Conservation (phyloP, 2,329 filamentous ascomycete species). For the Microdochium paspali region DNA sequence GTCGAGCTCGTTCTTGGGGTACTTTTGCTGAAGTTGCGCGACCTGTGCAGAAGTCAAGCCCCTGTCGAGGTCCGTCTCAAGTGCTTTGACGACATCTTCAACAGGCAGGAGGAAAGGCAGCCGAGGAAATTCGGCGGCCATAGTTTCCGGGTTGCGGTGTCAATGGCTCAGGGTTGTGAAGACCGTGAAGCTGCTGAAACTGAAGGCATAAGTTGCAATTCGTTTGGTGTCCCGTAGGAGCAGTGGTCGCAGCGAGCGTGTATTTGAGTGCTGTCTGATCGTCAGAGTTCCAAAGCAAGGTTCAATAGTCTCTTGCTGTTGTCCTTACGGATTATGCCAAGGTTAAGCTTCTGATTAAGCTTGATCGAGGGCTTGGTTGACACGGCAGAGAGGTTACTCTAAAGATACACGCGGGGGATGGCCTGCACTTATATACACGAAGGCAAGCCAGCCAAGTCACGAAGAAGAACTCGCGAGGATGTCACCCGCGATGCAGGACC, state of each 20-base stretch:
- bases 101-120: conserved; percentile 54
- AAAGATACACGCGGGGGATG: not conserved
- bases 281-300: too few relatives aligned
- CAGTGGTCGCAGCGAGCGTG: not conserved
- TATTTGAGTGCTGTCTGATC: not conserved
- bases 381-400: not conserved
- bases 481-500: not conserved
- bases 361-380: not conserved
- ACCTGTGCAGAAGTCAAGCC: conserved; percentile 56
- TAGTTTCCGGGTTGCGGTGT: conserved; percentile 16
- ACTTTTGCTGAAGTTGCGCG: conserved; percentile 43
- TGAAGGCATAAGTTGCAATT: not conserved
- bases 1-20: conserved; percentile 62
- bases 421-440: not conserved
- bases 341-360: not conserved
- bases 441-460: not conserved
- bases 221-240: not conserved
- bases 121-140: conserved; percentile 37
- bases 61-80: conserved; percentile 55
- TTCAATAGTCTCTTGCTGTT: not conserved
- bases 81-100: conserved; percentile 51
- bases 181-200: conserved; percentile 1
- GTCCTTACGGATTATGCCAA: not conserved
- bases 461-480: not conserved
- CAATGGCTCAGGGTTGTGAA: conserved; percentile 3